phyloP scores from a whole-genome alignment of 2,329 filamentous ascomycete species.

The Verticillium nubilum region DNA sequence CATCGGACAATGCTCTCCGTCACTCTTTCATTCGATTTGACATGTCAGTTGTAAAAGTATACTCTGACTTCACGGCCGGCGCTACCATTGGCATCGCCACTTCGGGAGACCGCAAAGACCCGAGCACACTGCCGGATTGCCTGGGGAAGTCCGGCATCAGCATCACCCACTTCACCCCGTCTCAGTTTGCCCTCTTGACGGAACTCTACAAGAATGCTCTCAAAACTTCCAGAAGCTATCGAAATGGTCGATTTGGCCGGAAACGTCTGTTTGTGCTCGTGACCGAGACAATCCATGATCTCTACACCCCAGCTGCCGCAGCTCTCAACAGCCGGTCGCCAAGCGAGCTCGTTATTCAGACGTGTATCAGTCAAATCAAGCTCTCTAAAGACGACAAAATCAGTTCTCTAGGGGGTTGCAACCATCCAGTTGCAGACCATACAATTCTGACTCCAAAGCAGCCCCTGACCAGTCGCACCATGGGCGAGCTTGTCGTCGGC shows the following conservation, averaged over 20 bases:
- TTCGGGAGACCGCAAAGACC: conserved; percentile 17
- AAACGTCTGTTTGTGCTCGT: conserved; percentile 17
- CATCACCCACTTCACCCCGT: conserved; percentile 18
- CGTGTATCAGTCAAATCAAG: conserved; percentile 13
- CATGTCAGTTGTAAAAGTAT: conserved; percentile 17
- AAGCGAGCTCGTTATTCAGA: conserved; percentile 17
- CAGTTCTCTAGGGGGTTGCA: conserved; percentile 17
- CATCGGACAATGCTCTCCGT: conserved; percentile 14
- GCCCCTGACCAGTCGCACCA: conserved; percentile 24
- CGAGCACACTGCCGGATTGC: conserved; percentile 15
- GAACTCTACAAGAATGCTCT: conserved; percentile 14
- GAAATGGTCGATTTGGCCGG: conserved; percentile 16
- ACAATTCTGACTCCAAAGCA: conserved; percentile 28
- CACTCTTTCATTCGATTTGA: conserved; percentile 19
- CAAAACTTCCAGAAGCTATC: conserved; percentile 14
- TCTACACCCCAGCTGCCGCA: conserved; percentile 15
- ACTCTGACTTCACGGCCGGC: conserved; percentile 14
- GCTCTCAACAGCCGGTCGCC: conserved; percentile 18
- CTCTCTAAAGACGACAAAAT: conserved; percentile 10
- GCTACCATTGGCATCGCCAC: conserved; percentile 16
- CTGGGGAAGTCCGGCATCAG: conserved; percentile 14
- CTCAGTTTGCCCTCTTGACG: conserved; percentile 16
- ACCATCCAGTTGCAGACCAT: conserved; percentile 25
- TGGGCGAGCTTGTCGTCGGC: conserved; percentile 35
- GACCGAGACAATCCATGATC: conserved; percentile 15